These are phyloP conservation scores for Chalara sp. DNA, from an alignment of 2,329 filamentous ascomycete genomes.

Conservation along the genomic window DNA sequence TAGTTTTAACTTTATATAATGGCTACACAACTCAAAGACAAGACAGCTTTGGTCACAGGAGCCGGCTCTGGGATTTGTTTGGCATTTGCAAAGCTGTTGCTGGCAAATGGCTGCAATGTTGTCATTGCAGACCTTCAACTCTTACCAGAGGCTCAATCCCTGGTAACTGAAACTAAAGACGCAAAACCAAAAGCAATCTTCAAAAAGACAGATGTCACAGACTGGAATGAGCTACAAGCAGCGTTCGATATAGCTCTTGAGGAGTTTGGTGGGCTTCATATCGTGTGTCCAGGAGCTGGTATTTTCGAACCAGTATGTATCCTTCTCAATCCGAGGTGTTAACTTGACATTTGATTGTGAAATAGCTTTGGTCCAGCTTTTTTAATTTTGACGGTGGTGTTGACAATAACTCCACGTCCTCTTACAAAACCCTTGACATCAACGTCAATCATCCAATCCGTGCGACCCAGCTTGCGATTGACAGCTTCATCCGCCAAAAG, in stretches of 20 bases:
- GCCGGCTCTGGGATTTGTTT: slow-evolving; percentile 32
- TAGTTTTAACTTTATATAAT: neutral
- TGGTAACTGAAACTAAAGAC: slow-evolving; percentile 20
- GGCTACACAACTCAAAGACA: slow-evolving; percentile 2
- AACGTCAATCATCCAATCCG: slow-evolving; percentile 45
- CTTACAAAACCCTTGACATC: slow-evolving; percentile 39
- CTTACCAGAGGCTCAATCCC: slow-evolving; percentile 26
- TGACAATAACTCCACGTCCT: slow-evolving; percentile 26
- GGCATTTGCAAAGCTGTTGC: slow-evolving; percentile 34
- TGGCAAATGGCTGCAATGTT: slow-evolving; percentile 35
- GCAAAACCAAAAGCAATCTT: slow-evolving; percentile 29
- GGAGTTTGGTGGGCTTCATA: slow-evolving; percentile 28
- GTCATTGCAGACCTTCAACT: slow-evolving; percentile 36
- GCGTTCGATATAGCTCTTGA: slow-evolving; percentile 29
- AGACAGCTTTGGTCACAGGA: slow-evolving; percentile 19
- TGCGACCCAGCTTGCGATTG: slow-evolving; percentile 41
- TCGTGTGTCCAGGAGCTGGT: slow-evolving; percentile 40
- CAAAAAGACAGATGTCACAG: slow-evolving; percentile 37
- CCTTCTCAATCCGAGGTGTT: neutral
- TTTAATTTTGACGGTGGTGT: slow-evolving; percentile 34
- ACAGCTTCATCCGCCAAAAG: slow-evolving; percentile 30
- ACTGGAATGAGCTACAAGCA: slow-evolving; percentile 31
- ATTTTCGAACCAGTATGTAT: slow-evolving; percentile 40
- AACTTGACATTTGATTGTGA: neutral
- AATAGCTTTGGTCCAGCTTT: slow-evolving; percentile 30